Evolutionary conservation across 805 yeast species (phyloP).

Genomic region (Suhomyces kilbournensis): DNA sequence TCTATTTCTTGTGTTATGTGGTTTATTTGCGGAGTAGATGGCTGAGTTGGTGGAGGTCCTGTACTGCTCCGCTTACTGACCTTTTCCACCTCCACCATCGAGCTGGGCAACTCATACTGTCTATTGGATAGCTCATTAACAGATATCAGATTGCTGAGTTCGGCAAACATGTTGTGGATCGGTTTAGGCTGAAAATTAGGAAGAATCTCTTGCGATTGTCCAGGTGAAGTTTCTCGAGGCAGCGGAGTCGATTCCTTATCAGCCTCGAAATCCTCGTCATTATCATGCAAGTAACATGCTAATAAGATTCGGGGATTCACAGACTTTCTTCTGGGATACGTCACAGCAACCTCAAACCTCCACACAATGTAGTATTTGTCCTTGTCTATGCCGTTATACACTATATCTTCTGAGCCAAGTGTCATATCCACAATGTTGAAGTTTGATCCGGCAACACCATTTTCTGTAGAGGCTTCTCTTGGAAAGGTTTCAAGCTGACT

Average conservation of each 20-base stretch:
- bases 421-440: conserved; percentile 8
- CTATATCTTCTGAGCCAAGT: conserved; percentile 9
- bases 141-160: conserved; percentile 13
- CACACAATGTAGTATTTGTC: conserved; percentile 20
- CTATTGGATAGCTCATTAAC: not conserved
- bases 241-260: not conserved
- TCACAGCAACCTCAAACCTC: conserved; percentile 28
- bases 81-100: conserved; percentile 1
- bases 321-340: conserved; percentile 30
- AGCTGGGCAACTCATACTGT: conserved; percentile 5
- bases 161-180: conserved; percentile 13
- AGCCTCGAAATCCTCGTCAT: conserved; percentile 2
- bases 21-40: not conserved
- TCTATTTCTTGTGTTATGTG: not conserved
- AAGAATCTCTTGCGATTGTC: conserved; percentile 6
- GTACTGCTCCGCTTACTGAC: not conserved
- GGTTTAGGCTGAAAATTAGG: conserved; percentile 18
- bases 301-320: conserved; percentile 23
- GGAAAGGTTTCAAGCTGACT: not conserved
- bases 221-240: not conserved
- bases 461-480: not conserved
- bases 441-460: not conserved
- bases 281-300: conserved; percentile 16
- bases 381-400: conserved; percentile 7
- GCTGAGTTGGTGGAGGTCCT: not conserved